phyloP scores from a whole-genome alignment of 768 basidiomycete genomes.

The Naganishia onofrii region DNA sequence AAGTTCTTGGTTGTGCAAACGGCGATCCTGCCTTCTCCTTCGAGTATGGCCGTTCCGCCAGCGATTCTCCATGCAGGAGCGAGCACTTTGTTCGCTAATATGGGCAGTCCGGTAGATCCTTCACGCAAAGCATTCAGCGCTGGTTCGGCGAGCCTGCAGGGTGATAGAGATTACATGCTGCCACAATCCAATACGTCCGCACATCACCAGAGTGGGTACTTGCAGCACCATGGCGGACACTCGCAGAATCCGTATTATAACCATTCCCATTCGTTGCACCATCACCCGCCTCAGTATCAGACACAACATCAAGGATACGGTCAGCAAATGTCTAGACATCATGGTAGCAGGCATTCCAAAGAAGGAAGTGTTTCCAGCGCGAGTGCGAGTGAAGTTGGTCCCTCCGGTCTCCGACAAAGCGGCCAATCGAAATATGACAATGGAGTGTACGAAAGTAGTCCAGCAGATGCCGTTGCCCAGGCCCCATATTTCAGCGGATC shows the following conservation, averaged over 20 bases:
- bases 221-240: slow-evolving; percentile 1
- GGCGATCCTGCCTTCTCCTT: slow-evolving; percentile 53
- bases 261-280: slow-evolving; percentile 5
- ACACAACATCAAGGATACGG: background rate
- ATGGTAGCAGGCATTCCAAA: slow-evolving; percentile 42
- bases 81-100: slow-evolving; percentile 59
- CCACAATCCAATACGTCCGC: background rate
- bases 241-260: background rate
- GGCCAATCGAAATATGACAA: slow-evolving; percentile 20
- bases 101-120: slow-evolving; percentile 61
- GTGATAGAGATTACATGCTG: slow-evolving; percentile 14
- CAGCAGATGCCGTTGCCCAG: background rate
- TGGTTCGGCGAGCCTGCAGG: slow-evolving; percentile 28
- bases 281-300: slow-evolving; percentile 2
- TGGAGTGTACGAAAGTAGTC: slow-evolving; percentile 1
- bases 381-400: slow-evolving; percentile 11
- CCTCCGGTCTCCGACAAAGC: slow-evolving; percentile 8
- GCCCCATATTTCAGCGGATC: background rate
- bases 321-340: background rate
- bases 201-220: background rate
- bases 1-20: slow-evolving; percentile 75
- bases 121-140: slow-evolving; percentile 30
- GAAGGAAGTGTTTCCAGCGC: slow-evolving; percentile 45
- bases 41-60: slow-evolving; percentile 66
- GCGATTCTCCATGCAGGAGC: slow-evolving; percentile 46